These are phyloP conservation scores for Tillandsia leiboldiana DNA, from an alignment of 176 grass and related monocot species.

Conservation along the genomic window DNA sequence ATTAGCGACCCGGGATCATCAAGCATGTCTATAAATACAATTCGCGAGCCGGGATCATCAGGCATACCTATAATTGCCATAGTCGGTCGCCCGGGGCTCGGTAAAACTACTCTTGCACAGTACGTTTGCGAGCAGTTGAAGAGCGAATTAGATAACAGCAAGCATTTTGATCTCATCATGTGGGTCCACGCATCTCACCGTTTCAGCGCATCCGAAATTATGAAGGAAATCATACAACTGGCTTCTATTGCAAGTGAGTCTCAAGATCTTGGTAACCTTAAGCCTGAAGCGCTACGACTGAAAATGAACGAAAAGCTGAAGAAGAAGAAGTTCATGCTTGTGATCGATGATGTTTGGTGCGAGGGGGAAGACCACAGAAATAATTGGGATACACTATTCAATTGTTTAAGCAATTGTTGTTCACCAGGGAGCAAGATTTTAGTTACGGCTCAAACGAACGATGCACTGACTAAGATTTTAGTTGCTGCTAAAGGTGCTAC, in stretches of 20 bases:
- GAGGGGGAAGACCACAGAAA: no score
- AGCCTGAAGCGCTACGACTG: neutral
- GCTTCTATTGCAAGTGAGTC: neutral
- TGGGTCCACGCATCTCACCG: neutral
- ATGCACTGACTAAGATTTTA: no score
- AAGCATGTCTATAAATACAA: no score
- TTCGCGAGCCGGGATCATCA: no score
- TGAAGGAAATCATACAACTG: neutral
- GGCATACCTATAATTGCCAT: neutral
- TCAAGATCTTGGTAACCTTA: neutral
- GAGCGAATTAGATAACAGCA: neutral
- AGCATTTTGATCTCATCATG: neutral
- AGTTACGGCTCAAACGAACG: no score
- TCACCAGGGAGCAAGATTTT: no score
- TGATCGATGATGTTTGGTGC: conserved; percentile 33
- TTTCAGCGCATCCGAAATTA: neutral
- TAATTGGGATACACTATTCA: no score
- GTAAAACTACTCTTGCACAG: neutral
- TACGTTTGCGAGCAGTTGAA: neutral
- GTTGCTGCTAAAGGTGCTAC: no score
- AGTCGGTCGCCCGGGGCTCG: neutral
- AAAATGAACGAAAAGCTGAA: neutral
- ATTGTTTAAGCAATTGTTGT: no score
- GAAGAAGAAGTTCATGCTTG: neutral
- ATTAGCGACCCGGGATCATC: no score